Conservation (phyloP, 768 basidiomycete genomes). For the Baorangia bicolor region DNA sequence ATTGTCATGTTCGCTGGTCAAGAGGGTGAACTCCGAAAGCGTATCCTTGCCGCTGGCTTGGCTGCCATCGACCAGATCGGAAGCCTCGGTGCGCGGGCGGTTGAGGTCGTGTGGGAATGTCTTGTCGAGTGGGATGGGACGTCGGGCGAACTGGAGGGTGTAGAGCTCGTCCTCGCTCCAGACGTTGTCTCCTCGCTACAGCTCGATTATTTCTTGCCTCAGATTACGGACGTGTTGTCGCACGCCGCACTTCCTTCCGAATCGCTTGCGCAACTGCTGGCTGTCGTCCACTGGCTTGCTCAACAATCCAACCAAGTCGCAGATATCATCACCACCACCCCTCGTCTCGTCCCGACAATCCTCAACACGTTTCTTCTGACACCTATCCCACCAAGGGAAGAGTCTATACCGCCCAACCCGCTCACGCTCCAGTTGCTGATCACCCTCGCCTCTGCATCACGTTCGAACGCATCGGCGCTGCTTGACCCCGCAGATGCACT, state of each 20-base stretch:
- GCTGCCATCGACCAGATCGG: slow-evolving; percentile 67
- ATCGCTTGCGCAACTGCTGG: slow-evolving; percentile 55
- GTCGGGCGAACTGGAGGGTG: slow-evolving; percentile 33
- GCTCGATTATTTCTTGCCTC: slow-evolving; percentile 49
- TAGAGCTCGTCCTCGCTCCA: slow-evolving; percentile 40
- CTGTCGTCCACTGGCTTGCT: slow-evolving; percentile 59
- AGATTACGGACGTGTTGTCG: slow-evolving; percentile 40
- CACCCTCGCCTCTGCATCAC: slow-evolving; percentile 60
- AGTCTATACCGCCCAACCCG: slow-evolving; percentile 37
- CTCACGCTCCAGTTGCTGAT: slow-evolving; percentile 56
- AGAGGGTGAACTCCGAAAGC: slow-evolving; percentile 49
- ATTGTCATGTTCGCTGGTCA: slow-evolving; percentile 26
- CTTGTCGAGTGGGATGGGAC: slow-evolving; percentile 61
- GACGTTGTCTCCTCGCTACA: slow-evolving; percentile 20
- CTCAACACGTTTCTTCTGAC: slow-evolving; percentile 58
- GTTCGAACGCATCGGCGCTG: slow-evolving; percentile 61
- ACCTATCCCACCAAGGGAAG: slow-evolving; percentile 42
- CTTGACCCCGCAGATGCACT: slow-evolving; percentile 60
- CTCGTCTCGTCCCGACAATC: slow-evolving; percentile 51
- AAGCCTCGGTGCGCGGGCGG: slow-evolving; percentile 61
- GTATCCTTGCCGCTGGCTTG: slow-evolving; percentile 64
- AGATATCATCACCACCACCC: slow-evolving; percentile 47
- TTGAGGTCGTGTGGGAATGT: slow-evolving; percentile 74
- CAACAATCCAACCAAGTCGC: slow-evolving; percentile 57
- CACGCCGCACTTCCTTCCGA: slow-evolving; percentile 46